Conservation (phyloP, 2,329 filamentous ascomycete genomes). For the Colletotrichum endophyticum region DNA sequence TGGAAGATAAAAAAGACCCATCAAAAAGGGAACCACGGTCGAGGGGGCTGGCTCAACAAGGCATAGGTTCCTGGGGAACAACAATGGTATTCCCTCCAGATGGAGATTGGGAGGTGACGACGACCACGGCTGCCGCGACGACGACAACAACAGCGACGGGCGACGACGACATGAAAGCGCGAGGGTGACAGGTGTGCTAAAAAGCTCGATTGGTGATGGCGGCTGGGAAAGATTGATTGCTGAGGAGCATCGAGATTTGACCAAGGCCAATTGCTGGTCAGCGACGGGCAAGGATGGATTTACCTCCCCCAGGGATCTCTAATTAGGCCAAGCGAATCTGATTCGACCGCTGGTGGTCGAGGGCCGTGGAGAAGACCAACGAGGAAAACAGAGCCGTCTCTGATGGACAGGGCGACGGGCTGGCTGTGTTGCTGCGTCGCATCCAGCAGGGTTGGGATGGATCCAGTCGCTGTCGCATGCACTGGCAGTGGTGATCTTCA, state of each 20-base stretch:
- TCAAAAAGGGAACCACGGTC: background rate
- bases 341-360: background rate
- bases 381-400: background rate
- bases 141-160: background rate
- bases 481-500: constrained; percentile 8
- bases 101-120: constrained; percentile 1
- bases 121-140: background rate
- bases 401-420: background rate
- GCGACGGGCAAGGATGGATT: background rate
- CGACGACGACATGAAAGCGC: background rate
- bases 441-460: background rate
- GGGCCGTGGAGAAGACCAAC: background rate
- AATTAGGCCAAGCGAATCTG: constrained; percentile 16
- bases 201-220: background rate
- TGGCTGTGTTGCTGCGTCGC: background rate
- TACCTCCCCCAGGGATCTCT: constrained; percentile 2
- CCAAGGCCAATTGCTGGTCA: background rate
- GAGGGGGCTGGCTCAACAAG: background rate
- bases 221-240: background rate
- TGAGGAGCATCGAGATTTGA: constrained; percentile 6
- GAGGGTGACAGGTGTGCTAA: background rate
- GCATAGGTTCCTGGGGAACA: background rate
- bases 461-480: background rate
- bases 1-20: background rate
- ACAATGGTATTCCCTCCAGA: background rate